Conservation (phyloP, 1,284 basidiomycete species). For the Mixia osmundae region DNA sequence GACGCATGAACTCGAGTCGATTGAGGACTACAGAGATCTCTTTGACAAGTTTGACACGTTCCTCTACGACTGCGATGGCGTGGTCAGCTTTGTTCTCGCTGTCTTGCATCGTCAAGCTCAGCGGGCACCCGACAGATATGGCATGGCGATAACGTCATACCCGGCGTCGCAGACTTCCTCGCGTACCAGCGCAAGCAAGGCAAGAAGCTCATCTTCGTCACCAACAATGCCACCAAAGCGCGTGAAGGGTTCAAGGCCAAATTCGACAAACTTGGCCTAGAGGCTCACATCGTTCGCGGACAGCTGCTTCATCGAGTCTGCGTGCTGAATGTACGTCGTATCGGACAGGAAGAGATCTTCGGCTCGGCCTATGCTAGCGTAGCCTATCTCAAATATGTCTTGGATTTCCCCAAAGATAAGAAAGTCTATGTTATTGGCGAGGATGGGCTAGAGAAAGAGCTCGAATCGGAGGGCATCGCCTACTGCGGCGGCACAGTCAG, state of each 20-base stretch:
- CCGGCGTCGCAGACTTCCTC: constrained; percentile 11
- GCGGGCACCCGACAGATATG: constrained; percentile 16
- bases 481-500: constrained; percentile 67
- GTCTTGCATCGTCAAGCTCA: background rate
- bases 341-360: constrained; percentile 66
- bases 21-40: constrained; percentile 5
- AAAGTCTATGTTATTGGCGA: constrained; percentile 93
- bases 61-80: constrained; percentile 56
- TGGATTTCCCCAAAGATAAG: constrained; percentile 52
- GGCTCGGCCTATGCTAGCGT: constrained; percentile 88
- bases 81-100: background rate
- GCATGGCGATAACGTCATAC: constrained; percentile 16
- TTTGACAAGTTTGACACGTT: constrained; percentile 68
- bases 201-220: constrained; percentile 53
- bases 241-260: constrained; percentile 66
- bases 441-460: constrained; percentile 78
- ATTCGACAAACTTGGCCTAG: constrained; percentile 70
- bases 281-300: constrained; percentile 50
- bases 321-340: background rate
- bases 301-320: background rate
- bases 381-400: constrained; percentile 71
- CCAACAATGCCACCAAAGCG: constrained; percentile 91
- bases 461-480: constrained; percentile 55
- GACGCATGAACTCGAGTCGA: constrained; percentile 4
- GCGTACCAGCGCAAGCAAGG: constrained; percentile 9